A percentile compares a stretch with the other conserved stretches of the same genome.
Evolutionary conservation across 257 asterid species (phyloP).

Genomic region (Plantago elongata): DNA sequence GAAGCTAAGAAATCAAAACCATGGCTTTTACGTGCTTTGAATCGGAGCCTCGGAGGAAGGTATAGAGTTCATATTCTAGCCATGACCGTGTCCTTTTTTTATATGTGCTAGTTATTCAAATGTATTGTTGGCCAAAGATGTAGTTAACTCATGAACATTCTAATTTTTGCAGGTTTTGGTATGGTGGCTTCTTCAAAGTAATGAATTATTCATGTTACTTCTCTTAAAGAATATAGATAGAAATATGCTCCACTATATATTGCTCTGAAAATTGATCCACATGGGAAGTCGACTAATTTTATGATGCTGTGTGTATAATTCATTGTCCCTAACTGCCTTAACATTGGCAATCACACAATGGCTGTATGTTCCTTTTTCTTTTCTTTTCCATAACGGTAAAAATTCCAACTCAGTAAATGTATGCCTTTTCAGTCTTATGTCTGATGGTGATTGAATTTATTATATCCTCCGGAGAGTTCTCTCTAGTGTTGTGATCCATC

Average conservation of each 20-base stretch:
- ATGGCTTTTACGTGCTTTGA: conserved; percentile 81
- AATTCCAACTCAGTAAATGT: not conserved
- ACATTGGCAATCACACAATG: conserved; percentile 3
- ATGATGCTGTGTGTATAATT: conserved; percentile 1
- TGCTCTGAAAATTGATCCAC: conserved; percentile 2
- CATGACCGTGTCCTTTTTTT: not conserved
- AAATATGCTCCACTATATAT: not conserved
- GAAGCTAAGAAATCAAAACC: conserved; percentile 62
- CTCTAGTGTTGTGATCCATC: not conserved
- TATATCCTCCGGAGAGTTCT: not conserved
- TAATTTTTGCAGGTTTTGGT: conserved; percentile 69
- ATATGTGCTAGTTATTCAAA: not conserved
- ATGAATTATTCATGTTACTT: conserved; percentile 26
- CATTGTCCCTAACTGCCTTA: not conserved
- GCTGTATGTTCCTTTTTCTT: not conserved
- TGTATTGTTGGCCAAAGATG: not conserved
- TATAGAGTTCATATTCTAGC: conserved; percentile 14
- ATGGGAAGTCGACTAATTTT: conserved; percentile 5
- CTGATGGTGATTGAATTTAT: not conserved
- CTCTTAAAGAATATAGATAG: conserved; percentile 7
- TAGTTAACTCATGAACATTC: conserved; percentile 12
- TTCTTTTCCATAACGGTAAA: not conserved
- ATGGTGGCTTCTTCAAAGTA: conserved; percentile 87
- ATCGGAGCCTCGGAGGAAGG: conserved; percentile 77
- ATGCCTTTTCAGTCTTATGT: not conserved